Evolutionary conservation across 768 basidiomycete species (phyloP), one percentile per base, ranked within the genome.

Genomic region (Trichaptum fuscoviolaceum): DNA sequence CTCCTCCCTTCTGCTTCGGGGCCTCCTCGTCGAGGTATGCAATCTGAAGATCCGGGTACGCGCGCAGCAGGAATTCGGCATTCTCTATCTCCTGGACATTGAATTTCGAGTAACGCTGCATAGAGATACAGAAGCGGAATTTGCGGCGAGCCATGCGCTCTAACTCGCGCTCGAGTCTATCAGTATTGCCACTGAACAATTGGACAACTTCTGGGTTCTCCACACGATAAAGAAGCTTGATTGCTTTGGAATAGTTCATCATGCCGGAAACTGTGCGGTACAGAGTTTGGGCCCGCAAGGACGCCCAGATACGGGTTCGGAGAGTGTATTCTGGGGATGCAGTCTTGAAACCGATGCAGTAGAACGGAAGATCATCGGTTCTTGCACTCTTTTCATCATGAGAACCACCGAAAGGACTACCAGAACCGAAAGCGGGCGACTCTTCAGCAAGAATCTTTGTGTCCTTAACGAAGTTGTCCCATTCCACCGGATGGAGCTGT

Each of bases 171-270:
- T 99, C 97, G 57, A 99, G 85, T 66, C 90, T 87, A 75, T 99
- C 96, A 9, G 97, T 97, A 80, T 96, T 98, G 5, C 96, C 96
- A 57, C 93, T 95, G 78, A 98, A 96, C 68, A 87, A 86, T 75
- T 98, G 95, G 1, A 99, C 97, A 65, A 98, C 91, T 76, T 95
- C 94, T 8, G 97, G 97, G 77, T 98, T 99, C 79, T 99, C 97
- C 68, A 99, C 96, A 36, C 97, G 93, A 77, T 99, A 99, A 23
- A 99, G 85, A 42, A 99, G 85, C 78, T 99, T 99, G 88, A 99
- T 96, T 26, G 97, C 97, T 80, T 99, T 99, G 73, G 95, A 92
- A 80, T 99, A 99, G 81, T 99, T 99, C 97, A 99, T 99, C 94
- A 99, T 98, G 68, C 97, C 97, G 5, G 97, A 99, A 23, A 99